A percentile compares a stretch with the other conserved stretches of the same genome.
Evolutionary conservation across 768 basidiomycete genomes (phyloP).

Genomic region (Inosperma sp.): DNA sequence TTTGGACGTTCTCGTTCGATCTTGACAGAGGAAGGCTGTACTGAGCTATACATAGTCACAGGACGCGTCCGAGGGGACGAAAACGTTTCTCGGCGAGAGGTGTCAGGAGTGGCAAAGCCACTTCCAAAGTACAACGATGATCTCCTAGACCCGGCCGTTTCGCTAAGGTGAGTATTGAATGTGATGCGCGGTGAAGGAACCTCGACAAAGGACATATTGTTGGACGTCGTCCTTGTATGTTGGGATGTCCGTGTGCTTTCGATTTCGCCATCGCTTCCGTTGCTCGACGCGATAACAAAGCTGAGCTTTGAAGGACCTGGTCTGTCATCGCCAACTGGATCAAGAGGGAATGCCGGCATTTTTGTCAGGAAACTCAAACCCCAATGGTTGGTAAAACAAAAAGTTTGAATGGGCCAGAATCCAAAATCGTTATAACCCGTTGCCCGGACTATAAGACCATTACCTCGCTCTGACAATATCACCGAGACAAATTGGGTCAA

Average conservation of each 20-base stretch:
- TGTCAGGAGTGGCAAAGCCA: slow-evolving; percentile 33
- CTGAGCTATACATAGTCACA: slow-evolving; percentile 48
- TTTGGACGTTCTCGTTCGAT: slow-evolving; percentile 43
- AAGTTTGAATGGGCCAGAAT: no score
- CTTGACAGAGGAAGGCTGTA: slow-evolving; percentile 38
- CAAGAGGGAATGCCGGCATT: slow-evolving; percentile 21
- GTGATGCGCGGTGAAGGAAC: slow-evolving; percentile 19
- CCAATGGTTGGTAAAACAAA: no score
- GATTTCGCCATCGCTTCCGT: slow-evolving; percentile 26
- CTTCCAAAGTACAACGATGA: slow-evolving; percentile 34
- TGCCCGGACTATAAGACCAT: no score
- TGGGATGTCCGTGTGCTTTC: slow-evolving; percentile 23
- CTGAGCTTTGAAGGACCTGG: slow-evolving; percentile 31
- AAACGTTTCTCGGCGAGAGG: slow-evolving; percentile 47
- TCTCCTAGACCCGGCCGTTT: slow-evolving; percentile 39
- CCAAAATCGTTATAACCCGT: no score
- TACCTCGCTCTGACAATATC: no score
- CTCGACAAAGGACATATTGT: slow-evolving; percentile 11
- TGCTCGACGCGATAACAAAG: slow-evolving; percentile 19
- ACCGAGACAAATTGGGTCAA: no score
- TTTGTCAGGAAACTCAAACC: no score
- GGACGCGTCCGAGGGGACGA: slow-evolving; percentile 56
- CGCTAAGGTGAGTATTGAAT: slow-evolving; percentile 39
- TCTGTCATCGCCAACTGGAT: slow-evolving; percentile 25
- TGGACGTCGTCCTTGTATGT: slow-evolving; percentile 35